phyloP scores from a whole-genome alignment of 164 flowering plant species.

The Nymphaea colorata region DNA sequence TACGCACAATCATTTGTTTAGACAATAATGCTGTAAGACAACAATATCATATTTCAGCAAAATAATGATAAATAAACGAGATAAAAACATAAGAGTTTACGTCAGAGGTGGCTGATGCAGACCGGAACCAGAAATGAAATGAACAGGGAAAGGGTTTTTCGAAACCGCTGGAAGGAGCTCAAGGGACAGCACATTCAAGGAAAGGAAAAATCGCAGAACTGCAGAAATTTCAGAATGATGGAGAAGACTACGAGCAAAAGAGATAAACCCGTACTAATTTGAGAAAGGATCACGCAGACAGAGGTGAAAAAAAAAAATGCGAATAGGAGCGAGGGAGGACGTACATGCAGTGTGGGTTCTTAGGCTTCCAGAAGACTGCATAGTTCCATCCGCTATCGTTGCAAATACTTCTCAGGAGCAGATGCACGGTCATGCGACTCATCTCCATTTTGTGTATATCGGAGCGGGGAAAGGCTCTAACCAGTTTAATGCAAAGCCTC shows the following conservation, averaged over 20 bases:
- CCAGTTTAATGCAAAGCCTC: background rate
- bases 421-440: constrained; percentile 4
- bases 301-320: background rate
- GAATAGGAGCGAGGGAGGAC: background rate
- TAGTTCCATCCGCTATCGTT: constrained; percentile 55
- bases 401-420: constrained; percentile 57
- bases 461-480: background rate
- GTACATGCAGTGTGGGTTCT: constrained; percentile 36
- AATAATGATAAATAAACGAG: no score
- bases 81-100: no score
- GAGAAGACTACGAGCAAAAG: background rate
- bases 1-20: no score
- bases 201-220: background rate
- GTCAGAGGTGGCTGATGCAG: no score
- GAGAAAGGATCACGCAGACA: background rate
- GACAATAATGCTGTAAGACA: no score
- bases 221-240: background rate
- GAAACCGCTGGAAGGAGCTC: no score
- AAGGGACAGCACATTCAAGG: no score
- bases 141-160: no score
- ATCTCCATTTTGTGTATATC: background rate
- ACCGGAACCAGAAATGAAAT: no score
- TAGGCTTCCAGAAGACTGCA: constrained; percentile 83
- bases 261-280: background rate
- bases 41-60: no score